Base-by-base conservation (phyloP, 305 asterid species). In the Caryopteris hybrid region DNA sequence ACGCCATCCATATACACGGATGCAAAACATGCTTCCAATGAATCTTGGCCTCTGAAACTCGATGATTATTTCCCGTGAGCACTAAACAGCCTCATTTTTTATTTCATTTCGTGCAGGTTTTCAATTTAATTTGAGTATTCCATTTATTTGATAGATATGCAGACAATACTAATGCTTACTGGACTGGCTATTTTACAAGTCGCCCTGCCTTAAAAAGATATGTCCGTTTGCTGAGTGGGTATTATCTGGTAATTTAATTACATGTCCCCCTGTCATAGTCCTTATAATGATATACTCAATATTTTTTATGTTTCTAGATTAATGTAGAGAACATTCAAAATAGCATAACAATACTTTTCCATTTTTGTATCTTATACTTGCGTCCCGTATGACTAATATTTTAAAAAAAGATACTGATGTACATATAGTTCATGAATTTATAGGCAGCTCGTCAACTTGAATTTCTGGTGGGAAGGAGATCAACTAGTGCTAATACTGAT, bases 361-460 rank as follows among this genome's bases (percentile, higher is more conserved):
- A n/a, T n/a, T n/a, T n/a, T n/a, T n/a, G n/a, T n/a, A n/a, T n/a
- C n/a, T n/a, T n/a, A n/a, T n/a, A n/a, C n/a, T n/a, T n/a, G n/a
- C n/a, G n/a, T n/a, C n/a, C n/a, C n/a, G n/a, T n/a, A n/a, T n/a
- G n/a, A n/a, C n/a, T n/a, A n/a, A n/a, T n/a, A n/a, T n/a, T n/a
- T n/a, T n/a, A n/a, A n/a, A n/a, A n/a, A 25, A 7, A 65, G n/a
- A 31, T 9, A 22, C 10, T 46, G 39, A 45, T 61, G 7, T 48
- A 50, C 5, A 22, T 38, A 14, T 66, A 20, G 14, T 36, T 42
- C 29, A 46, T 47, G 50, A 13, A 25, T 4, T 1, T 59, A 27
- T 74, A 91, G 97, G 95, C 90, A 48, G 92, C 96, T 70, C 88
- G 97, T 65, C 97, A 91, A 66, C 87, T 91, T 56, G 97, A 91